These are phyloP conservation scores for Colletotrichum chrysophilum DNA, from an alignment of 2,329 filamentous ascomycete genomes.

Conservation along the genomic window DNA sequence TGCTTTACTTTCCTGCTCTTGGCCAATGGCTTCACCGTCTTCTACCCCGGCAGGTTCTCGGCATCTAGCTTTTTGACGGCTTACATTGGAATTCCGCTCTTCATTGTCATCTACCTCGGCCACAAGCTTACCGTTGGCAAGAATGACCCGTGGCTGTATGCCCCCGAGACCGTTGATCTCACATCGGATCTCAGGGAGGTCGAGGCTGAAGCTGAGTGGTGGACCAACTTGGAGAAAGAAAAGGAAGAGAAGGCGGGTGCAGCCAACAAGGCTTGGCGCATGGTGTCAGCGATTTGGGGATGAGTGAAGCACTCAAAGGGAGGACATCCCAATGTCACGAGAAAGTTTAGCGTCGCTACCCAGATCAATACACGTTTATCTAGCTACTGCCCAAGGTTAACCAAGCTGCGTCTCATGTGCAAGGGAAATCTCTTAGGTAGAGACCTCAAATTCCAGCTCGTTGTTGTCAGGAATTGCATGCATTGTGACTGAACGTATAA, in stretches of 20 bases:
- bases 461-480: background rate
- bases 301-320: background rate
- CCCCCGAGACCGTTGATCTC: background rate
- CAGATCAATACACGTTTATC: background rate
- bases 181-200: background rate
- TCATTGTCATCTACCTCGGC: constrained; percentile 47
- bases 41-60: constrained; percentile 63
- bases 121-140: constrained; percentile 37
- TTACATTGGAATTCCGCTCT: constrained; percentile 69
- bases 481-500: background rate
- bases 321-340: background rate
- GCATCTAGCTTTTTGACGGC: constrained; percentile 64
- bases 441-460: background rate
- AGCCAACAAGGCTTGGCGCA: background rate
- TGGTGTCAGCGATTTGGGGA: background rate
- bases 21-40: constrained; percentile 67
- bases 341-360: background rate
- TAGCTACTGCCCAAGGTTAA: background rate
- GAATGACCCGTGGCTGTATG: background rate
- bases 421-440: background rate
- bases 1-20: background rate
- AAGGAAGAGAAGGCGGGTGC: background rate
- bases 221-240: background rate
- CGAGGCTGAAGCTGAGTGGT: background rate
- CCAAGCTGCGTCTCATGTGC: background rate